Conservation (phyloP, 345 rosid species). For the Erysimum cheiranthoides region DNA sequence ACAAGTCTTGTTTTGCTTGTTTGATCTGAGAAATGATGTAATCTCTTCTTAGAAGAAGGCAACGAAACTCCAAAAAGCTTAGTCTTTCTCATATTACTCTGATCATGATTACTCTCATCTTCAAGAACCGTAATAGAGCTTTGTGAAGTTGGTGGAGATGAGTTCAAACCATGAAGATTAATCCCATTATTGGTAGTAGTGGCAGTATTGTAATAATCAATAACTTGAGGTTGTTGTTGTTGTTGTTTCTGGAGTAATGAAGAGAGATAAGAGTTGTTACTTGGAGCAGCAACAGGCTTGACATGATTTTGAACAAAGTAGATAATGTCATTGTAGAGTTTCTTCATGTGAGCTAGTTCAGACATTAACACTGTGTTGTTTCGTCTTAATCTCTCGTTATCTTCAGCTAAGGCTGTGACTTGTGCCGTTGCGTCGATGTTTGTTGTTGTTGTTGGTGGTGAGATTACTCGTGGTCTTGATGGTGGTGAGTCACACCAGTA, state of each 20-base stretch:
- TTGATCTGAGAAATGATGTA: conserved; percentile 57
- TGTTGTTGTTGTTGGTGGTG: not conserved
- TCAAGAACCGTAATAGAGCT: conserved; percentile 45
- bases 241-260: conserved; percentile 51
- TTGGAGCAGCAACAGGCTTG: conserved; percentile 74
- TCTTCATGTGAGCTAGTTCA: conserved; percentile 89
- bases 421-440: conserved; percentile 37
- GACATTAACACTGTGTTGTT: conserved; percentile 80
- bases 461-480: conserved; percentile 14
- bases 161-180: conserved; percentile 28
- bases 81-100: conserved; percentile 48
- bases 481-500: conserved; percentile 73
- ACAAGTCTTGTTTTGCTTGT: conserved; percentile 67
- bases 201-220: conserved; percentile 41
- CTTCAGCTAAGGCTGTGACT: conserved; percentile 72
- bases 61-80: conserved; percentile 85
- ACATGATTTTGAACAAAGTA: conserved; percentile 93
- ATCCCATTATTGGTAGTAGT: not conserved
- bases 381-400: conserved; percentile 80
- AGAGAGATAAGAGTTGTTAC: conserved; percentile 60
- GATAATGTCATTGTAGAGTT: conserved; percentile 89
- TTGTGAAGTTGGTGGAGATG: conserved; percentile 46
- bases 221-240: conserved; percentile 41
- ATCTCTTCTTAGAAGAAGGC: conserved; percentile 69
- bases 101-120: conserved; percentile 30